phyloP scores from a whole-genome alignment of 2,329 filamentous ascomycete species.

The Ilyonectria robusta region DNA sequence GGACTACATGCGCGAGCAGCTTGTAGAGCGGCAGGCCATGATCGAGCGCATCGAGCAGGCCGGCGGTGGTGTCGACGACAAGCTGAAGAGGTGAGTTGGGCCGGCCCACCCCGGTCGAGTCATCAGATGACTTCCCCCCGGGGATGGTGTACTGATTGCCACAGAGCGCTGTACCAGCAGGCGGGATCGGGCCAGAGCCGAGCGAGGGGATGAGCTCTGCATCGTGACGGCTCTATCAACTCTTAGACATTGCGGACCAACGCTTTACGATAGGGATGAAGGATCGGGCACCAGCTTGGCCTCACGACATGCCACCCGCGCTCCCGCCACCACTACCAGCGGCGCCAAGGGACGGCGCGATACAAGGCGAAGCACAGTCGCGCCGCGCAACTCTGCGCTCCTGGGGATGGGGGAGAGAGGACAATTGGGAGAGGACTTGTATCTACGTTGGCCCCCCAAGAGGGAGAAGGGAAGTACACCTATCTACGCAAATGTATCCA shows the following conservation, averaged over 20 bases:
- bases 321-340: constrained; percentile 1
- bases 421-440: constrained; percentile 23
- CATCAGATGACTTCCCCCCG: constrained; percentile 19
- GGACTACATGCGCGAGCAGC: constrained; percentile 73
- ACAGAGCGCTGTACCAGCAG: constrained; percentile 42
- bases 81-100: constrained; percentile 58
- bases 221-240: neutral
- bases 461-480: constrained; percentile 6
- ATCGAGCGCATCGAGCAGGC: constrained; percentile 71
- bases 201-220: constrained; percentile 33
- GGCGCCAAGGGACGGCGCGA: constrained; percentile 7
- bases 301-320: constrained; percentile 10
- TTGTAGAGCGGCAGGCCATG: constrained; percentile 71
- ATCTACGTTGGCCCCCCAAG: constrained; percentile 27
- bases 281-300: constrained; percentile 8
- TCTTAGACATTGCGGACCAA: constrained; percentile 1
- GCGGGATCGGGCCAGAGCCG: constrained; percentile 29
- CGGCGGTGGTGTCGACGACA: constrained; percentile 69
- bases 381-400: constrained; percentile 22
- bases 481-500: constrained; percentile 63
- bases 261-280: constrained; percentile 3
- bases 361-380: constrained; percentile 10
- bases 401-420: constrained; percentile 17
- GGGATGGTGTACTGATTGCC: constrained; percentile 24
- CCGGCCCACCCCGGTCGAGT: constrained; percentile 7